Percentiles rank a stretch among this genome's conserved stretches.
Conservation (phyloP, 495 filamentous ascomycete genomes). For the Penicillium soppii region DNA sequence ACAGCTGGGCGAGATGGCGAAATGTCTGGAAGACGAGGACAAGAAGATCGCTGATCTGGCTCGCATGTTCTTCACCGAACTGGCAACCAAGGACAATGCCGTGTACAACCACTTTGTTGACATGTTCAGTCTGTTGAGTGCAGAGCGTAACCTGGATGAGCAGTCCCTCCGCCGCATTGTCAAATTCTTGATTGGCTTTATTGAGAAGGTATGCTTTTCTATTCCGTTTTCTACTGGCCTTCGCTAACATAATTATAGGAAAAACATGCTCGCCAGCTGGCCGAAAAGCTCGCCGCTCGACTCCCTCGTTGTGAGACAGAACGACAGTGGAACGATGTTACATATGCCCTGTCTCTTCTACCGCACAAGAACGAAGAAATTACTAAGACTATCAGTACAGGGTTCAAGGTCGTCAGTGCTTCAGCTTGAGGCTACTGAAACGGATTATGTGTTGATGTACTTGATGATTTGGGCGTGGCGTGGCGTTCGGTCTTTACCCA, state of each 20-base stretch:
- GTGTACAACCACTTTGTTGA: slow-evolving; percentile 99
- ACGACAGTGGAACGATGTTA: slow-evolving; percentile 95
- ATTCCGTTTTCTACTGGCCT: background rate
- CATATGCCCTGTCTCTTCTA: slow-evolving; percentile 82
- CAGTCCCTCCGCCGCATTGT: slow-evolving; percentile 80
- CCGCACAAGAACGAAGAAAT: slow-evolving; percentile 99
- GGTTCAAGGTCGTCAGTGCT: slow-evolving; percentile 79
- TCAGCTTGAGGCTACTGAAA: slow-evolving; percentile 45
- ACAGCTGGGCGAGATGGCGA: slow-evolving; percentile 99
- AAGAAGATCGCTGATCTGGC: slow-evolving; percentile 90
- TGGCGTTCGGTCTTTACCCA: background rate
- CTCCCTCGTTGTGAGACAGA: slow-evolving; percentile 86
- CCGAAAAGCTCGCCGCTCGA: slow-evolving; percentile 87
- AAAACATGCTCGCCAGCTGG: slow-evolving; percentile 95
- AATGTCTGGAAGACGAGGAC: slow-evolving; percentile 93
- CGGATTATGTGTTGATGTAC: slow-evolving; percentile 11
- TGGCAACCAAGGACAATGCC: slow-evolving; percentile 96
- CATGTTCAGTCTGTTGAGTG: slow-evolving; percentile 92
- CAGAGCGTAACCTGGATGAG: slow-evolving; percentile 78
- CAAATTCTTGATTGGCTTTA: slow-evolving; percentile 89
- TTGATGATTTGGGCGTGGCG: slow-evolving; percentile 16
- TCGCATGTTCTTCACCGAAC: slow-evolving; percentile 97
- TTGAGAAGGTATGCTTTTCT: slow-evolving; percentile 80
- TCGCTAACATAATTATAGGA: slow-evolving; percentile 55
- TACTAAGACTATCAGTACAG: slow-evolving; percentile 73